phyloP scores from a whole-genome alignment of 208 protist genomes.

The Leishmania martiniquensis region DNA sequence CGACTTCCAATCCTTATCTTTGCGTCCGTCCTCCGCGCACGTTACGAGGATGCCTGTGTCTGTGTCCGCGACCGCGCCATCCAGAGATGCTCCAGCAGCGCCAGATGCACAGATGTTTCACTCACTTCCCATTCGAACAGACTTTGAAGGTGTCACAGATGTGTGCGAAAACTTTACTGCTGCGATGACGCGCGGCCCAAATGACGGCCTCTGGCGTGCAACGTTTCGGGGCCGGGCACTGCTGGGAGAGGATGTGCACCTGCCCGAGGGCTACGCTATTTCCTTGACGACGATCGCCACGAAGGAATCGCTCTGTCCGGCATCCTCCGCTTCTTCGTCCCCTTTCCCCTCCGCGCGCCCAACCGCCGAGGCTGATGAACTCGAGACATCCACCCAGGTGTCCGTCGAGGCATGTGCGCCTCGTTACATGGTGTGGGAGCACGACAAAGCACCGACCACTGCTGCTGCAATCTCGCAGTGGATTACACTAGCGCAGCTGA shows the following conservation, averaged over 20 bases:
- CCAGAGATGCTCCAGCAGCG: not conserved
- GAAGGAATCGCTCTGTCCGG: not conserved
- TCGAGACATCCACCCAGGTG: conserved; percentile 25
- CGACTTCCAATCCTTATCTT: not conserved
- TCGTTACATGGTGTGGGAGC: conserved; percentile 60
- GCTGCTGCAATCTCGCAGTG: conserved; percentile 46
- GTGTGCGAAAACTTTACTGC: conserved; percentile 61
- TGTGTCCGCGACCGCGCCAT: not conserved
- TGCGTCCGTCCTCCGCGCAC: too few species aligned
- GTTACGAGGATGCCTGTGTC: not conserved
- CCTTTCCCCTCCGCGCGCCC: not conserved
- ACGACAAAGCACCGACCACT: conserved; percentile 44
- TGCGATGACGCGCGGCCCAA: conserved; percentile 23
- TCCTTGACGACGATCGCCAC: conserved; percentile 10
- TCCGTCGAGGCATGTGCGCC: conserved; percentile 22
- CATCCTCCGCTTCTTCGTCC: not conserved
- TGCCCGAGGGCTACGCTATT: conserved; percentile 42
- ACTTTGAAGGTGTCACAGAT: conserved; percentile 76
- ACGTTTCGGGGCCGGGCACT: conserved; percentile 43
- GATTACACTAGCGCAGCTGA: conserved; percentile 44
- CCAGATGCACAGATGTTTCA: conserved; percentile 37
- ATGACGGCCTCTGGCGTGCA: conserved; percentile 11
- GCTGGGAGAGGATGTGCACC: conserved; percentile 30
- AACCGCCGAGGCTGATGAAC: not conserved
- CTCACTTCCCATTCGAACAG: conserved; percentile 63